Percentiles rank a stretch among this genome's conserved stretches.
These are phyloP conservation scores for Arthrobotrys conoides DNA, from an alignment of 2,329 filamentous ascomycete species.

Conservation along the genomic window DNA sequence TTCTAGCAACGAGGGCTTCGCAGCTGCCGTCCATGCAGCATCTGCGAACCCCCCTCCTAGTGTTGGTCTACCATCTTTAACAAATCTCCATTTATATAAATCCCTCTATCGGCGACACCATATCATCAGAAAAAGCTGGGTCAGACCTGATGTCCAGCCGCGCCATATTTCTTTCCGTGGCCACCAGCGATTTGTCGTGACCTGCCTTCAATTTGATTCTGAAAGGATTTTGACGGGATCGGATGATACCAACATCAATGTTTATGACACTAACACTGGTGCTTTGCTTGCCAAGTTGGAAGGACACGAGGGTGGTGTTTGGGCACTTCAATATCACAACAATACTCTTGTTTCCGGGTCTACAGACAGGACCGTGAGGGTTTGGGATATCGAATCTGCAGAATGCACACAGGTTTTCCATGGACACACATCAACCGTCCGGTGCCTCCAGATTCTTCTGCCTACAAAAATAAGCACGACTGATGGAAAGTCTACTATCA, in stretches of 20 bases:
- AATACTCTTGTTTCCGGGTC: constrained; percentile 96
- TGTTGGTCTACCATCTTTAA: constrained; percentile 82
- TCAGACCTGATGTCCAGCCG: constrained; percentile 83
- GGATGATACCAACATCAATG: constrained; percentile 96
- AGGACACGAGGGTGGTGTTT: constrained; percentile 96
- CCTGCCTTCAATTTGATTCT: constrained; percentile 95
- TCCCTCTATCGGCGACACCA: constrained; percentile 94
- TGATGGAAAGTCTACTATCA: constrained; percentile 83
- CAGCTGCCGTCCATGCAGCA: constrained; percentile 84
- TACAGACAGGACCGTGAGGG: constrained; percentile 96
- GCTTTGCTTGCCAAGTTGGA: constrained; percentile 85
- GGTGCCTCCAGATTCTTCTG: constrained; percentile 94
- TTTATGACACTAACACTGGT: constrained; percentile 97
- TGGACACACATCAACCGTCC: constrained; percentile 96
- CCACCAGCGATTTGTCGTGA: constrained; percentile 95
- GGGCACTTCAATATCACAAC: constrained; percentile 96
- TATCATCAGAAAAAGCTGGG: constrained; percentile 93
- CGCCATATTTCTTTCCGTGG: constrained; percentile 96
- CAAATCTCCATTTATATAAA: constrained; percentile 92
- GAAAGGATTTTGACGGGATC: constrained; percentile 98
- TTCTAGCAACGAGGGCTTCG: constrained; percentile 65
- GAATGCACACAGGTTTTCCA: constrained; percentile 96
- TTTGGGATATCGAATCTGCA: constrained; percentile 97
- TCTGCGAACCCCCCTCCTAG: constrained; percentile 70
- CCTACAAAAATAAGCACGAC: constrained; percentile 82